Conservation (phyloP, 2,329 filamentous ascomycete genomes). For the Alternaria viburni region DNA sequence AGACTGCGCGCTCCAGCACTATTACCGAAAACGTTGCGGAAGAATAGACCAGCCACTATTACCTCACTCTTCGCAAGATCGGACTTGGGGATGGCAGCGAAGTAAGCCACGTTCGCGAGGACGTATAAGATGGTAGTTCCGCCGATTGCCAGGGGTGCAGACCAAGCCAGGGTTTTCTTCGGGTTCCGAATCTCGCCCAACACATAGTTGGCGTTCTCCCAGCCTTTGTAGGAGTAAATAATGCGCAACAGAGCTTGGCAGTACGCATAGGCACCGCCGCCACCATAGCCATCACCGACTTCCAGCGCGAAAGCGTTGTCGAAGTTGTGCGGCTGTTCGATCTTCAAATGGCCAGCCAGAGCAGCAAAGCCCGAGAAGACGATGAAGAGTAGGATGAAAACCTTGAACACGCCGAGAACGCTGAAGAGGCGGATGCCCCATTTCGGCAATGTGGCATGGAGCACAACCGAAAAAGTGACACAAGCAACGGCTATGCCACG, state of each 20-base stretch:
- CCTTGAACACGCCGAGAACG: constrained; percentile 66
- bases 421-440: constrained; percentile 67
- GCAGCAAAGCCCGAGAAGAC: constrained; percentile 61
- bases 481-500: constrained; percentile 58
- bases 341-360: constrained; percentile 39
- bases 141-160: constrained; percentile 64
- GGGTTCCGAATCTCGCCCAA: constrained; percentile 64
- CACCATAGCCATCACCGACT: constrained; percentile 40
- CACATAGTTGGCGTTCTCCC: constrained; percentile 62
- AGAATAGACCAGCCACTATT: constrained; percentile 67
- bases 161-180: constrained; percentile 60
- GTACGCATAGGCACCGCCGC: constrained; percentile 51
- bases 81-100: constrained; percentile 65
- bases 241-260: constrained; percentile 65
- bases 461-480: constrained; percentile 59
- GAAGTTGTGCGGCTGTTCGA: constrained; percentile 63
- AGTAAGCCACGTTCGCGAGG: constrained; percentile 70
- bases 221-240: constrained; percentile 68
- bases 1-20: constrained; percentile 54
- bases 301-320: constrained; percentile 61
- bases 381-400: constrained; percentile 65
- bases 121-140: constrained; percentile 67
- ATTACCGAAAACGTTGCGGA: constrained; percentile 66
- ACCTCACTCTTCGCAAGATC: constrained; percentile 65
- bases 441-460: constrained; percentile 62